Evolutionary conservation across 2,329 filamentous ascomycete species (phyloP).

Genomic region (Rhynchosporium graminicola): DNA sequence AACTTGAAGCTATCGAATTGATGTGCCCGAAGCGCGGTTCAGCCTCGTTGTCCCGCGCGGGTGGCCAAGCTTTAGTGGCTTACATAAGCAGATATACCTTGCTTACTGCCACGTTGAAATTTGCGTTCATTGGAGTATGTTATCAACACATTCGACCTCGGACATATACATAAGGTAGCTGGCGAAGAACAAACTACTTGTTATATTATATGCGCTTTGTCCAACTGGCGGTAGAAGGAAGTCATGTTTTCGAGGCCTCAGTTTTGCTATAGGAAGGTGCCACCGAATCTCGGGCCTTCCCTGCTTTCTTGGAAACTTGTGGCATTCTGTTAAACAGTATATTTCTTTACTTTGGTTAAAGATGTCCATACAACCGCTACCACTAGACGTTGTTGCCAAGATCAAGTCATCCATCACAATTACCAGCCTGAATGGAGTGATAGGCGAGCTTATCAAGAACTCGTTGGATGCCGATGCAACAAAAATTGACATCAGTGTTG

Average conservation of each 20-base stretch:
- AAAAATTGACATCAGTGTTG: conserved; percentile 68
- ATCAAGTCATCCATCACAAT: conserved; percentile 85
- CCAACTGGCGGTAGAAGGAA: background rate
- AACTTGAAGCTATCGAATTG: conserved; percentile 5
- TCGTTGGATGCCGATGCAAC: conserved; percentile 77
- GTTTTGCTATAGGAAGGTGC: conserved; percentile 22
- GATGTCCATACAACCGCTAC: conserved; percentile 67
- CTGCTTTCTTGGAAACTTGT: background rate
- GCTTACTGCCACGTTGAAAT: too few relatives aligned
- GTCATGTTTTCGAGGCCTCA: background rate
- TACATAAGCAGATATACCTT: background rate
- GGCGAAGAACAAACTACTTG: too few relatives aligned
- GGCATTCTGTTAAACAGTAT: background rate
- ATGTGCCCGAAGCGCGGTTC: background rate
- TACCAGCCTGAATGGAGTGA: conserved; percentile 69
- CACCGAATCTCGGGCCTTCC: conserved; percentile 4
- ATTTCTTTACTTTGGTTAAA: background rate
- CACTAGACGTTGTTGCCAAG: conserved; percentile 70
- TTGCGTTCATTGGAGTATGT: too few relatives aligned
- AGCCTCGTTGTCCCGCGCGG: conserved; percentile 13
- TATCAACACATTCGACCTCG: too few relatives aligned
- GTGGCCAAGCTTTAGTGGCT: background rate
- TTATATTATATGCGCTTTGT: too few relatives aligned
- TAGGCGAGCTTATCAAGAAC: conserved; percentile 76
- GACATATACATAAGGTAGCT: too few relatives aligned